Percentiles rank a stretch among this genome's conserved stretches.
These are phyloP conservation scores for Talaromyces amestolkiae DNA, from an alignment of 2,329 filamentous ascomycete species.

Conservation along the genomic window DNA sequence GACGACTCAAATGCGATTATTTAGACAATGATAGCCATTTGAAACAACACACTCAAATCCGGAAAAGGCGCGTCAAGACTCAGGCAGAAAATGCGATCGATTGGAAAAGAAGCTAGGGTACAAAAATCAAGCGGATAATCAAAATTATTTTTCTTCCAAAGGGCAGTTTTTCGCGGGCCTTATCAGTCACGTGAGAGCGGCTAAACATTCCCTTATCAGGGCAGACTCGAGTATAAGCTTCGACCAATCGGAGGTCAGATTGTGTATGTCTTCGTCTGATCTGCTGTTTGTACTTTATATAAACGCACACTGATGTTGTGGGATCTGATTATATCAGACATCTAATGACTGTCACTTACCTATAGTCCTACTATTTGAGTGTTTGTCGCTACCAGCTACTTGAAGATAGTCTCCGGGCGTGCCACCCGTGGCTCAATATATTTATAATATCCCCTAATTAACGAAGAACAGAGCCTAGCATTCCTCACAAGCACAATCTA, in stretches of 20 bases:
- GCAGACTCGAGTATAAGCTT: background rate
- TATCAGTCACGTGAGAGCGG: slow-evolving; percentile 27
- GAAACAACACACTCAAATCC: background rate
- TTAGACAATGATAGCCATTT: slow-evolving; percentile 20
- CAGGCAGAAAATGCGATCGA: slow-evolving; percentile 14
- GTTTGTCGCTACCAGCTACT: background rate
- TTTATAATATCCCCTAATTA: no score
- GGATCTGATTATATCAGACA: no score
- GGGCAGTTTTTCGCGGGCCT: slow-evolving; percentile 22
- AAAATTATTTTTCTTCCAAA: slow-evolving; percentile 25
- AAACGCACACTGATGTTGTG: background rate
- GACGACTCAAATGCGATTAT: slow-evolving; percentile 3
- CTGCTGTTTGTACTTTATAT: background rate
- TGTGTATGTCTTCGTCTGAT: background rate
- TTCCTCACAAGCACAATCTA: background rate
- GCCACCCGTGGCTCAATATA: no score
- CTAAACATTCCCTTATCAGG: slow-evolving; percentile 14
- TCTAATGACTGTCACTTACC: background rate
- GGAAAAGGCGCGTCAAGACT: background rate
- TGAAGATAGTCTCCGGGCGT: no score
- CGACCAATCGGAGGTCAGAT: slow-evolving; percentile 2
- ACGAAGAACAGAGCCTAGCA: background rate
- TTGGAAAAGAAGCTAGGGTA: slow-evolving; percentile 21
- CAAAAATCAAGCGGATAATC: slow-evolving; percentile 23
- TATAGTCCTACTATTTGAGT: background rate